Evolutionary conservation across 169 alveolate species (phyloP).

Genomic region (Cystoisospora suis): DNA sequence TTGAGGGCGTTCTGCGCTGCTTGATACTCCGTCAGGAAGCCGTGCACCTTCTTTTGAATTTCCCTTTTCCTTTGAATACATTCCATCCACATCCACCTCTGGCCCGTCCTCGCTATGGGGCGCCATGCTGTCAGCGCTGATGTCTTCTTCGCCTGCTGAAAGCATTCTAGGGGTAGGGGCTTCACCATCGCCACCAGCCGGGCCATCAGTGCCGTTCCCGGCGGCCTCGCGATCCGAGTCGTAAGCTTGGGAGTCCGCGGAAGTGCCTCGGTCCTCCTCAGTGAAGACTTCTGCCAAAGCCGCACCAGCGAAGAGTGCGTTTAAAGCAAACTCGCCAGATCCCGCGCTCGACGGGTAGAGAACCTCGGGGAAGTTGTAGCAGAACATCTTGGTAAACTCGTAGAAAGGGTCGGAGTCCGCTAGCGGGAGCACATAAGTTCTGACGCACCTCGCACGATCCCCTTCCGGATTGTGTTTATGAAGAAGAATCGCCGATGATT

Average conservation of each 20-base stretch:
- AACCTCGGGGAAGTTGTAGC: slow-evolving; percentile 25
- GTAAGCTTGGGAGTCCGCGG: not conserved
- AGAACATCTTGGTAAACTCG: not conserved
- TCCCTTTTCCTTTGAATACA: not conserved
- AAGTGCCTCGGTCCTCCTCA: not conserved
- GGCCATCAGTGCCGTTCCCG: not conserved
- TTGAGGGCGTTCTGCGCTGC: no score
- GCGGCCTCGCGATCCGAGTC: not conserved
- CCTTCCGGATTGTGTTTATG: not conserved
- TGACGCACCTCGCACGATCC: not conserved
- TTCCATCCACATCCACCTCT: not conserved
- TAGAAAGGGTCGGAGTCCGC: not conserved
- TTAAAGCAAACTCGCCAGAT: not conserved
- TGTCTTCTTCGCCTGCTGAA: not conserved
- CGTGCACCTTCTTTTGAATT: not conserved
- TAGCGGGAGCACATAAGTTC: not conserved
- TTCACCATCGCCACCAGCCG: not conserved
- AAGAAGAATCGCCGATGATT: not conserved
- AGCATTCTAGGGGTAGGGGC: not conserved
- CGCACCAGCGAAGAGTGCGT: not conserved
- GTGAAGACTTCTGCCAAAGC: not conserved
- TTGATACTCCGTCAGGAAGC: no score
- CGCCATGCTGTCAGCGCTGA: not conserved
- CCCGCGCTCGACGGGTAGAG: slow-evolving; percentile 26
- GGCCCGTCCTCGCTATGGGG: not conserved